A percentile compares a stretch with the other conserved stretches of the same genome.
phyloP scores from a whole-genome alignment of 768 basidiomycete species.

The Psilocybe tampanensis region DNA sequence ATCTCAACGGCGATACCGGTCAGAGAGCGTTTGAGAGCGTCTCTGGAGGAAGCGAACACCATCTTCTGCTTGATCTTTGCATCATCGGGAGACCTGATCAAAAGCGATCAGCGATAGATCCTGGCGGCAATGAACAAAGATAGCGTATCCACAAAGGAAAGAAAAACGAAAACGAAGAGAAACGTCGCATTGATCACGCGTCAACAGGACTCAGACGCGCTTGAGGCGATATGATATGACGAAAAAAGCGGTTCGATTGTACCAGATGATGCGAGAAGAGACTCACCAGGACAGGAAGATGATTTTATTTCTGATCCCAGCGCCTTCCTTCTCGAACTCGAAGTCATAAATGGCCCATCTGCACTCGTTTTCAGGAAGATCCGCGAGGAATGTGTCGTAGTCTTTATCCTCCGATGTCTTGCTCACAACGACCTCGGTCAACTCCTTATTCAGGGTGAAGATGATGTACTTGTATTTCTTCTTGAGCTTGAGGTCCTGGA shows the following conservation, averaged over 20 bases:
- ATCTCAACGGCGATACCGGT: slow-evolving; percentile 81
- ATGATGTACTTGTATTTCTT: slow-evolving; percentile 85
- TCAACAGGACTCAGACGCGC: background rate
- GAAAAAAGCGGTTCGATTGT: background rate
- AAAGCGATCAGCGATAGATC: slow-evolving; percentile 25
- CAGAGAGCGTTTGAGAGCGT: slow-evolving; percentile 71
- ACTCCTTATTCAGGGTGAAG: slow-evolving; percentile 61
- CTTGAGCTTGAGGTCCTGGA: slow-evolving; percentile 72
- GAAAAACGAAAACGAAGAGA: too few species aligned
- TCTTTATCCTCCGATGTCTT: slow-evolving; percentile 53
- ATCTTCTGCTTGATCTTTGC: slow-evolving; percentile 92
- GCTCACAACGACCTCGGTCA: slow-evolving; percentile 77
- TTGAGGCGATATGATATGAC: background rate
- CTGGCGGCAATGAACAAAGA: too few species aligned
- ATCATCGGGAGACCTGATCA: slow-evolving; percentile 79
- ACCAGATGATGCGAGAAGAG: slow-evolving; percentile 4
- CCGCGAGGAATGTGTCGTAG: slow-evolving; percentile 75
- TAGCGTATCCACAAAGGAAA: too few species aligned
- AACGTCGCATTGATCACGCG: background rate
- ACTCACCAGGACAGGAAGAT: slow-evolving; percentile 85
- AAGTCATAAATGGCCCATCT: slow-evolving; percentile 95
- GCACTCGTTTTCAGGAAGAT: slow-evolving; percentile 75
- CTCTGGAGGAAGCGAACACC: slow-evolving; percentile 88
- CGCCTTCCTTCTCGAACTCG: slow-evolving; percentile 73
- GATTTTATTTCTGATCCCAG: slow-evolving; percentile 85